These are phyloP conservation scores for Sporobolomyces pararoseus DNA, from an alignment of 768 basidiomycete genomes.

Conservation along the genomic window DNA sequence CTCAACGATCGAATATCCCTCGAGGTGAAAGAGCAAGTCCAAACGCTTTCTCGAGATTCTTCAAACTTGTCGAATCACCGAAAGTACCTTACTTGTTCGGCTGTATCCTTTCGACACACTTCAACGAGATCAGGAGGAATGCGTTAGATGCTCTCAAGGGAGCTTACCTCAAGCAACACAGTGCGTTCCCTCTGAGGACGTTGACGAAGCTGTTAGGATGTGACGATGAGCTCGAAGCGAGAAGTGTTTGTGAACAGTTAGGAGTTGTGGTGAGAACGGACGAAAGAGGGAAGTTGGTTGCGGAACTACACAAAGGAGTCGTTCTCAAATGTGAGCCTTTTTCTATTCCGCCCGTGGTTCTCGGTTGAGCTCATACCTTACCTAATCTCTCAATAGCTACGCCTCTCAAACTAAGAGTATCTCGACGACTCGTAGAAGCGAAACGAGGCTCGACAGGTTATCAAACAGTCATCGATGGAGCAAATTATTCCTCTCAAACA, in stretches of 20 bases:
- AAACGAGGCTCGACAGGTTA: conserved; percentile 46
- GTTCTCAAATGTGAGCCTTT: conserved; percentile 32
- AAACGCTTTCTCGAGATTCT: conserved; percentile 60
- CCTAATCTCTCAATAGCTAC: conserved; percentile 33
- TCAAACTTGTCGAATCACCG: conserved; percentile 63
- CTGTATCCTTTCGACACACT: conserved; percentile 80
- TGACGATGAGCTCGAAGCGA: conserved; percentile 48
- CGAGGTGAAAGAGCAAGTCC: conserved; percentile 48
- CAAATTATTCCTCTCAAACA: conserved; percentile 37
- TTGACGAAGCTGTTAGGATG: conserved; percentile 50
- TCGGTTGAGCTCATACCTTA: background rate
- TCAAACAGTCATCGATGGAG: conserved; percentile 48
- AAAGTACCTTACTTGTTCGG: conserved; percentile 82
- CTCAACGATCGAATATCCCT: conserved; percentile 64
- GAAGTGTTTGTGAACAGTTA: conserved; percentile 45
- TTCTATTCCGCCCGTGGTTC: background rate
- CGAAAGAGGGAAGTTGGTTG: conserved; percentile 27
- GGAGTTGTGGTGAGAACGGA: conserved; percentile 43
- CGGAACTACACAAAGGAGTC: conserved; percentile 36
- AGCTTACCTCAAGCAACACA: conserved; percentile 51
- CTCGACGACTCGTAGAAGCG: conserved; percentile 46
- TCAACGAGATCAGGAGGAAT: conserved; percentile 57
- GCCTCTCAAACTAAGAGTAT: conserved; percentile 44
- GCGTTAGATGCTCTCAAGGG: conserved; percentile 65
- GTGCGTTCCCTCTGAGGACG: conserved; percentile 46